A percentile compares a stretch with the other conserved stretches of the same genome.
Conservation (phyloP, 2,329 filamentous ascomycete species). For the Talaromyces amestolkiae region DNA sequence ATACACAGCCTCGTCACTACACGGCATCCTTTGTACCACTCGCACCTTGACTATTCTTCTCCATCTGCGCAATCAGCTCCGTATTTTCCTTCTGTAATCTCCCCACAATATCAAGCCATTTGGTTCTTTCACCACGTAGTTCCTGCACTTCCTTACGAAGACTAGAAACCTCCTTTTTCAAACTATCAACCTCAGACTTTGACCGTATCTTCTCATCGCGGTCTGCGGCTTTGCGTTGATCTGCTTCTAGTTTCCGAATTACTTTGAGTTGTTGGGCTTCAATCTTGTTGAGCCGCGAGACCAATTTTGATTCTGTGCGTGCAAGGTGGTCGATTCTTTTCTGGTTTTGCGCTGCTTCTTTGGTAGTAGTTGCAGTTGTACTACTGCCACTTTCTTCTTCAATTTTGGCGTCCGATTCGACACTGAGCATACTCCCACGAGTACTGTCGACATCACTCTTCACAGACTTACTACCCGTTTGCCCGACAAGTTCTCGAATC, state of each 20-base stretch:
- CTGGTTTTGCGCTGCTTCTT: slow-evolving; percentile 24
- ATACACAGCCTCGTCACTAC: background rate
- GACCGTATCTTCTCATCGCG: slow-evolving; percentile 46
- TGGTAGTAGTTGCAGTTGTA: background rate
- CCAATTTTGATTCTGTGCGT: slow-evolving; percentile 35
- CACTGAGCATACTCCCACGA: slow-evolving; percentile 14
- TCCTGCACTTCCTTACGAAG: slow-evolving; percentile 50
- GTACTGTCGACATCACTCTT: slow-evolving; percentile 18
- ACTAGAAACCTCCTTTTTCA: slow-evolving; percentile 48
- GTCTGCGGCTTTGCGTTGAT: slow-evolving; percentile 37
- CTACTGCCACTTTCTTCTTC: background rate
- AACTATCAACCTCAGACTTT: slow-evolving; percentile 44
- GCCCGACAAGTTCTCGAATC: slow-evolving; percentile 30
- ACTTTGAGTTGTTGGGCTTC: slow-evolving; percentile 43
- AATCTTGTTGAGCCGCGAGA: slow-evolving; percentile 42
- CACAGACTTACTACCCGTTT: slow-evolving; percentile 5
- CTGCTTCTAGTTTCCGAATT: slow-evolving; percentile 39
- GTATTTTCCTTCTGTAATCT: slow-evolving; percentile 60
- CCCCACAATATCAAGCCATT: slow-evolving; percentile 52
- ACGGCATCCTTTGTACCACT: background rate
- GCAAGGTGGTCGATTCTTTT: slow-evolving; percentile 34
- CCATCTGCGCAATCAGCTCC: slow-evolving; percentile 32
- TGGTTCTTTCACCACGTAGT: slow-evolving; percentile 49
- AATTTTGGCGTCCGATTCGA: slow-evolving; percentile 7
- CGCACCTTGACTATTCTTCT: background rate